phyloP scores from a whole-genome alignment of 805 yeast species.

The Candida dajiaensis region DNA sequence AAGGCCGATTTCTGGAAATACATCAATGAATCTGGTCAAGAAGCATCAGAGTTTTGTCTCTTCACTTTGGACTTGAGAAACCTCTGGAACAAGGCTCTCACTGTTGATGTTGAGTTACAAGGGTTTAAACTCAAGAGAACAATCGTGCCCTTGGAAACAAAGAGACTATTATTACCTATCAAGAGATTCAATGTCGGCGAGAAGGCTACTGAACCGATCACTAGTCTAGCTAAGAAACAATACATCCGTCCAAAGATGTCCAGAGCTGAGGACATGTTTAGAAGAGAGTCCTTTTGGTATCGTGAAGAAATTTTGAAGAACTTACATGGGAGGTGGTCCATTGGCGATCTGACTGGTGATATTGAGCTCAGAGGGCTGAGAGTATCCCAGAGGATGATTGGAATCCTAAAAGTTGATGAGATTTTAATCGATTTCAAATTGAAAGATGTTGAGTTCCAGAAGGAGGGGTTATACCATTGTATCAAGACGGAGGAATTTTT shows the following conservation, averaged over 20 bases:
- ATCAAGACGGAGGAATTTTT: conserved; percentile 44
- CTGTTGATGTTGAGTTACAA: conserved; percentile 29
- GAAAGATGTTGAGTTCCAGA: conserved; percentile 7
- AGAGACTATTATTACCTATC: conserved; percentile 69
- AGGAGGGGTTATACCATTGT: conserved; percentile 26
- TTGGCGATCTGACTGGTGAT: conserved; percentile 42
- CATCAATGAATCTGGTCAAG: conserved; percentile 10
- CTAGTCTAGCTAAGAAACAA: conserved; percentile 66
- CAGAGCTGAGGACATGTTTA: conserved; percentile 48
- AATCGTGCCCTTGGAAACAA: conserved; percentile 39
- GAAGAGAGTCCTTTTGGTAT: conserved; percentile 76
- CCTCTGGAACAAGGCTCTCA: conserved; percentile 61
- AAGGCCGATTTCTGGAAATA: conserved; percentile 24
- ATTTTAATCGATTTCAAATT: conserved; percentile 36
- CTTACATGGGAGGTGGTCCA: conserved; percentile 63
- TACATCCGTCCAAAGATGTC: conserved; percentile 47
- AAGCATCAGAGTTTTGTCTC: conserved; percentile 47
- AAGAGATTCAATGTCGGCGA: conserved; percentile 42
- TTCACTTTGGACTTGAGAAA: conserved; percentile 75
- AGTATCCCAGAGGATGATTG: conserved; percentile 55
- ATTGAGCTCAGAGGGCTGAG: conserved; percentile 65
- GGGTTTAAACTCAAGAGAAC: conserved; percentile 19
- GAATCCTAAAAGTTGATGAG: conserved; percentile 43
- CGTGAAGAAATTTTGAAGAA: conserved; percentile 55
- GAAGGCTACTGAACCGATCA: conserved; percentile 51